These are phyloP conservation scores for Quercus dentata DNA, from an alignment of 306 rosid species.

Conservation along the genomic window DNA sequence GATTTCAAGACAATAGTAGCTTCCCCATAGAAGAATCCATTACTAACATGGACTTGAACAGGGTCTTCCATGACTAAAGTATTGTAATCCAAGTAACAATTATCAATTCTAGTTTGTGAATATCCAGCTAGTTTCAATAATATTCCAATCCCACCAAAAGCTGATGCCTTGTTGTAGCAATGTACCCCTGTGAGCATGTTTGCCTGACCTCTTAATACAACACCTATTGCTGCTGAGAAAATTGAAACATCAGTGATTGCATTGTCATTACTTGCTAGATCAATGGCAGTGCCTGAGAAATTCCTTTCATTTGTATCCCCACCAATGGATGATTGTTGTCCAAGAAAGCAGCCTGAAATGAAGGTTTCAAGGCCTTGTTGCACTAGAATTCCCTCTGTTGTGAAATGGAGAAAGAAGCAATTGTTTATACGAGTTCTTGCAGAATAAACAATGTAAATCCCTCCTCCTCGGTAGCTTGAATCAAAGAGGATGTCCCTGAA, in stretches of 20 bases:
- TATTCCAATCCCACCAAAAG: conserved; percentile 65
- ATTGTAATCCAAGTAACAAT: conserved; percentile 62
- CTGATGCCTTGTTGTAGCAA: conserved; percentile 62
- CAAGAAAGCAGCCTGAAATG: conserved; percentile 57
- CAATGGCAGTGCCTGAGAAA: conserved; percentile 44
- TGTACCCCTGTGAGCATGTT: conserved; percentile 63
- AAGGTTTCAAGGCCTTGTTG: conserved; percentile 59
- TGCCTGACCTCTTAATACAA: conserved; percentile 61
- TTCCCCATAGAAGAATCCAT: conserved; percentile 61
- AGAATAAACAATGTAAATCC: conserved; percentile 39
- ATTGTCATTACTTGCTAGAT: conserved; percentile 47
- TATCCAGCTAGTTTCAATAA: conserved; percentile 51
- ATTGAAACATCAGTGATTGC: conserved; percentile 42
- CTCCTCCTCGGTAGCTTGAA: conserved; percentile 61
- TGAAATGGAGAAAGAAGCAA: conserved; percentile 69
- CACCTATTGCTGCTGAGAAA: conserved; percentile 58
- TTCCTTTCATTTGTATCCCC: conserved; percentile 45
- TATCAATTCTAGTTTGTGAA: conserved; percentile 58
- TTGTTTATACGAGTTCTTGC: conserved; percentile 57
- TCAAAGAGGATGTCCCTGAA: conserved; percentile 65
- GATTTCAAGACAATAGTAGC: conserved; percentile 54
- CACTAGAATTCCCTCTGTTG: conserved; percentile 56
- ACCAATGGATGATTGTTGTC: conserved; percentile 58
- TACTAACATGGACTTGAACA: conserved; percentile 69
- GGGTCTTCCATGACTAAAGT: conserved; percentile 71